Conservation (phyloP, 2,329 filamentous ascomycete species). For the Cladosporium sp. region DNA sequence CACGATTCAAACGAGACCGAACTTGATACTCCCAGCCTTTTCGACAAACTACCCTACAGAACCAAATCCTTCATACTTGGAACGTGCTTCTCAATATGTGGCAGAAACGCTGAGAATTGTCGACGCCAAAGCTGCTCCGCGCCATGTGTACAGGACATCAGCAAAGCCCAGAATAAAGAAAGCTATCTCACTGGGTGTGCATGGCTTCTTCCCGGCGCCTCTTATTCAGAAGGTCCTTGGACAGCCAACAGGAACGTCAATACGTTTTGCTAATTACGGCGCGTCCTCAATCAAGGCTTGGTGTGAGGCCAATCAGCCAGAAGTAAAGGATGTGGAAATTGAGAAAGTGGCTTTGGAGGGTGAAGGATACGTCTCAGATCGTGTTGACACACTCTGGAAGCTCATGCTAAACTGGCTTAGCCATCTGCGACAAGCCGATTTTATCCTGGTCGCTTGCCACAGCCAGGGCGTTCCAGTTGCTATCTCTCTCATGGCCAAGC, state of each 20-base stretch:
- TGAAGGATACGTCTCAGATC: constrained; percentile 84
- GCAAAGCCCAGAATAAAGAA: constrained; percentile 69
- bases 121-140: constrained; percentile 42
- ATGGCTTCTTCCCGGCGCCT: constrained; percentile 86
- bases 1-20: constrained; percentile 40
- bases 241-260: constrained; percentile 90
- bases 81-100: constrained; percentile 35
- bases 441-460: constrained; percentile 88
- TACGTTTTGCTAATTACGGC: constrained; percentile 84
- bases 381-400: constrained; percentile 91
- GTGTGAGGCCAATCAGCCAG: constrained; percentile 57
- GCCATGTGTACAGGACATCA: constrained; percentile 67
- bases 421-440: constrained; percentile 78
- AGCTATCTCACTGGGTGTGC: constrained; percentile 88
- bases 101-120: constrained; percentile 32
- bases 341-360: constrained; percentile 94
- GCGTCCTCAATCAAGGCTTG: constrained; percentile 80
- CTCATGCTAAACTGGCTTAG: constrained; percentile 92
- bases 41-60: constrained; percentile 57
- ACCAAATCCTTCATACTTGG: constrained; percentile 42
- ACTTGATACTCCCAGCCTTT: constrained; percentile 68
- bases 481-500: constrained; percentile 85
- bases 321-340: constrained; percentile 74
- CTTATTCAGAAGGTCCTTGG: constrained; percentile 87
- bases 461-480: constrained; percentile 93